phyloP scores from a whole-genome alignment of 148 eudicot species.

The Mesembryanthemum crystallinum region DNA sequence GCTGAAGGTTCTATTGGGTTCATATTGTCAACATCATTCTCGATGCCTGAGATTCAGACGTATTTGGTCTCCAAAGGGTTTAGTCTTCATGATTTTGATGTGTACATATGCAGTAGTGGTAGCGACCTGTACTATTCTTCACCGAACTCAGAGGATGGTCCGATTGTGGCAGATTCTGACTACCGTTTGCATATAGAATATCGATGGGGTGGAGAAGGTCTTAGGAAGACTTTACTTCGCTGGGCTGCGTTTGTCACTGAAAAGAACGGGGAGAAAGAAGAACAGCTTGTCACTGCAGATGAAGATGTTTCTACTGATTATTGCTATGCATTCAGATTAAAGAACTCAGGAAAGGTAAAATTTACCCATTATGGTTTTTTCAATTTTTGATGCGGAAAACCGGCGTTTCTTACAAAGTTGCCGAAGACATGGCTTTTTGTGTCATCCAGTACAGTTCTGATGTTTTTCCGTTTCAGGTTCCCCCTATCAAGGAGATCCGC shows the following conservation, averaged over 20 bases:
- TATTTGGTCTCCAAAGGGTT: constrained; percentile 60
- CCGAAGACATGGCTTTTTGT: background rate
- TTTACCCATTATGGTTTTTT: background rate
- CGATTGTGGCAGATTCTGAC: constrained; percentile 67
- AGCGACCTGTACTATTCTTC: constrained; percentile 86
- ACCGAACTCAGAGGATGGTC: constrained; percentile 53
- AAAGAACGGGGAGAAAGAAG: constrained; percentile 54
- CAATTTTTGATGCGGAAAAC: background rate
- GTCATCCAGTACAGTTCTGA: background rate
- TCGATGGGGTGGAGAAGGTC: constrained; percentile 99
- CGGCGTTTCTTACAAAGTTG: background rate
- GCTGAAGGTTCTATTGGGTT: constrained; percentile 76
- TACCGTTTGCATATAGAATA: constrained; percentile 88
- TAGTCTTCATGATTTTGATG: constrained; percentile 80
- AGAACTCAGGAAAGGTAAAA: constrained; percentile 66
- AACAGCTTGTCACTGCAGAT: constrained; percentile 65
- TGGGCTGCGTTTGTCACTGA: constrained; percentile 68
- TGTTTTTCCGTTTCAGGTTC: constrained; percentile 49
- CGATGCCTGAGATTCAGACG: constrained; percentile 62
- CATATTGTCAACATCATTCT: constrained; percentile 77
- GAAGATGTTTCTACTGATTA: constrained; percentile 61
- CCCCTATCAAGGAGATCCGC: constrained; percentile 71
- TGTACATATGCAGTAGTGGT: constrained; percentile 91
- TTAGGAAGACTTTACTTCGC: constrained; percentile 78
- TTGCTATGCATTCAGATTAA: constrained; percentile 80